phyloP scores from a whole-genome alignment of 176 grass and related monocot genomes.

The Phyllostachys edulis region DNA sequence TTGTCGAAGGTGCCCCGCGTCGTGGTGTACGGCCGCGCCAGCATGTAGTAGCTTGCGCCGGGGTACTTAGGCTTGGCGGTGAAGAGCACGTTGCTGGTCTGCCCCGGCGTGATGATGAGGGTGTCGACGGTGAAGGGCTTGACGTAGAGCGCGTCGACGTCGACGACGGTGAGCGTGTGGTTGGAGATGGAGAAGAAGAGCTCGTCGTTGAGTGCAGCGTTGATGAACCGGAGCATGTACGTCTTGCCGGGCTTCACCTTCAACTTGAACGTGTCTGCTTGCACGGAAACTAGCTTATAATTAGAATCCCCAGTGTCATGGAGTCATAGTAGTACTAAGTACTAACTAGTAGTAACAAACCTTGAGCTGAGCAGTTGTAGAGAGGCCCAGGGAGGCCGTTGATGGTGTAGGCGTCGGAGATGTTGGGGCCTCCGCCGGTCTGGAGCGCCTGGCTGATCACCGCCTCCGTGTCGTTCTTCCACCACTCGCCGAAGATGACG shows the following conservation, averaged over 20 bases:
- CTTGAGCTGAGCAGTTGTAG: slow-evolving; percentile 59
- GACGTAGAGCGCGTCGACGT: slow-evolving; percentile 73
- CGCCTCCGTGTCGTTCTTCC: slow-evolving; percentile 53
- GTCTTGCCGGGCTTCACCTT: slow-evolving; percentile 68
- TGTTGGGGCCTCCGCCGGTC: slow-evolving; percentile 62
- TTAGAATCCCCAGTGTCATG: not conserved
- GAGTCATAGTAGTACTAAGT: not conserved
- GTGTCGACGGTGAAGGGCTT: slow-evolving; percentile 62
- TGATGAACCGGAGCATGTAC: slow-evolving; percentile 79
- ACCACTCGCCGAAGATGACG: slow-evolving; percentile 73
- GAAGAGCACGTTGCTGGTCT: slow-evolving; percentile 77
- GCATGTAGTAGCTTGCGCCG: slow-evolving; percentile 53
- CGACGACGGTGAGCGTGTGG: slow-evolving; percentile 74
- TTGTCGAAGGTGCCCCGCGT: slow-evolving; percentile 75
- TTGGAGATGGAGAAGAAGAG: slow-evolving; percentile 85
- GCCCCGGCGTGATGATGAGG: slow-evolving; percentile 63
- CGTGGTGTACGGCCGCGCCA: slow-evolving; percentile 56
- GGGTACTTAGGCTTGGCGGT: slow-evolving; percentile 29
- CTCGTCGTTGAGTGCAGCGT: slow-evolving; percentile 84
- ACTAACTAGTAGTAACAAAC: not conserved
- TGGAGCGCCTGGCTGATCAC: slow-evolving; percentile 60
- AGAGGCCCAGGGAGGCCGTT: slow-evolving; percentile 61
- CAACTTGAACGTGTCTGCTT: slow-evolving; percentile 54
- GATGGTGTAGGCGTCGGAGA: slow-evolving; percentile 70
- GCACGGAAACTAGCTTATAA: too few relatives aligned